These are phyloP conservation scores for Flaveria linearis DNA, from an alignment of 129 eudicot species.

Conservation along the genomic window DNA sequence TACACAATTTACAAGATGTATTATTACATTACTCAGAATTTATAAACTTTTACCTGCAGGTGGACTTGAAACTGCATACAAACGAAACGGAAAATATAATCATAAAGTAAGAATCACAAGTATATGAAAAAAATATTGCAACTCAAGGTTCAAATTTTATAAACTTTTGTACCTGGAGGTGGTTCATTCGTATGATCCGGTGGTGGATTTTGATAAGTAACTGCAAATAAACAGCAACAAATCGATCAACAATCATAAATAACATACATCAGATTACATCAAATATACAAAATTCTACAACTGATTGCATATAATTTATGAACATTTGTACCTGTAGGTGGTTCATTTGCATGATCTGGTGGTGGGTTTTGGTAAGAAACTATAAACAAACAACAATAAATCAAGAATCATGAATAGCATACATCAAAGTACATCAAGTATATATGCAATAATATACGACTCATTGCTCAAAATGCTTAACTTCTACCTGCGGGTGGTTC, in stretches of 20 bases:
- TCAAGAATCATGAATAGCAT: background rate
- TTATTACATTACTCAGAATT: too few relatives aligned
- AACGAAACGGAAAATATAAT: background rate
- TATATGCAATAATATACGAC: too few relatives aligned
- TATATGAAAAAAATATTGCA: background rate
- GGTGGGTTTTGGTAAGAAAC: slow-evolving; percentile 24
- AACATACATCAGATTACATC: too few relatives aligned
- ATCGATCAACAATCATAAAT: too few relatives aligned
- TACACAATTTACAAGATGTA: too few relatives aligned
- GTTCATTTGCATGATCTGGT: slow-evolving; percentile 7
- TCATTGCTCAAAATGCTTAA: too few relatives aligned
- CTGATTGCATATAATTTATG: too few relatives aligned
- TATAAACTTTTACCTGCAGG: background rate
- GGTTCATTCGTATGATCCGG: background rate
- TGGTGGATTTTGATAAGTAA: slow-evolving; percentile 10
- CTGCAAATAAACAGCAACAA: background rate
- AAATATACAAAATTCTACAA: too few relatives aligned
- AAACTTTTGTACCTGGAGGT: background rate
- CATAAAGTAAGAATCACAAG: background rate
- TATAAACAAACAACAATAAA: slow-evolving; percentile 3
- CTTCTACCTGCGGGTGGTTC: background rate
- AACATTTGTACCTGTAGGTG: background rate
- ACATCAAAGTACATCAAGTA: too few relatives aligned
- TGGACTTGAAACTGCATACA: background rate
- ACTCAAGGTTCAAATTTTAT: background rate